Conservation (phyloP, 2,329 filamentous ascomycete genomes). For the Thermoascus crustaceus region DNA sequence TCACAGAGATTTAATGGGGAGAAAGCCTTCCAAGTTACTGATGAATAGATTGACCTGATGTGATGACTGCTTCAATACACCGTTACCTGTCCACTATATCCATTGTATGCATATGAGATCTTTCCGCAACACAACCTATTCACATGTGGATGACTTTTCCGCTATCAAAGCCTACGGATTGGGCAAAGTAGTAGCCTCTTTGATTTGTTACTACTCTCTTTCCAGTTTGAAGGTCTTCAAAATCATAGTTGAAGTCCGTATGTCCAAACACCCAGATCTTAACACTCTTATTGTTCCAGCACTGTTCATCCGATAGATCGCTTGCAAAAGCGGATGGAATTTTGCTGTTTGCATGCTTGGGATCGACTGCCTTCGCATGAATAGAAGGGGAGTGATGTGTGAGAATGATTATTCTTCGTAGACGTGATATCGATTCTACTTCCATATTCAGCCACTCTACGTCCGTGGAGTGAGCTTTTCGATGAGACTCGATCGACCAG, state of each 20-base stretch:
- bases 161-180: constrained; percentile 26
- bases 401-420: constrained; percentile 20
- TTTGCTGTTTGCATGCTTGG: constrained; percentile 15
- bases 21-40: no score
- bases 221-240: constrained; percentile 11
- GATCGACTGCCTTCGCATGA: constrained; percentile 13
- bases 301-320: constrained; percentile 27
- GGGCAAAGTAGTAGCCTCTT: constrained; percentile 26
- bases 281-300: constrained; percentile 27
- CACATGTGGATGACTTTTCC: constrained; percentile 15
- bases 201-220: constrained; percentile 30
- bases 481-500: constrained; percentile 18
- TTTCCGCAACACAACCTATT: no score
- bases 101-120: no score
- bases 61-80: no score
- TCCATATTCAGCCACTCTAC: constrained; percentile 24
- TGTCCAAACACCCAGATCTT: constrained; percentile 39
- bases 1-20: no score
- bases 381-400: constrained; percentile 23
- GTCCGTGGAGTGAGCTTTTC: constrained; percentile 17
- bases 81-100: no score
- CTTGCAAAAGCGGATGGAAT: constrained; percentile 30
- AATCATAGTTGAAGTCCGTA: constrained; percentile 37
- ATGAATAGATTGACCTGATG: no score
- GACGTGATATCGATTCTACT: constrained; percentile 12